Conservation (phyloP, 495 filamentous ascomycete species). For the Emericellopsis terricola region DNA sequence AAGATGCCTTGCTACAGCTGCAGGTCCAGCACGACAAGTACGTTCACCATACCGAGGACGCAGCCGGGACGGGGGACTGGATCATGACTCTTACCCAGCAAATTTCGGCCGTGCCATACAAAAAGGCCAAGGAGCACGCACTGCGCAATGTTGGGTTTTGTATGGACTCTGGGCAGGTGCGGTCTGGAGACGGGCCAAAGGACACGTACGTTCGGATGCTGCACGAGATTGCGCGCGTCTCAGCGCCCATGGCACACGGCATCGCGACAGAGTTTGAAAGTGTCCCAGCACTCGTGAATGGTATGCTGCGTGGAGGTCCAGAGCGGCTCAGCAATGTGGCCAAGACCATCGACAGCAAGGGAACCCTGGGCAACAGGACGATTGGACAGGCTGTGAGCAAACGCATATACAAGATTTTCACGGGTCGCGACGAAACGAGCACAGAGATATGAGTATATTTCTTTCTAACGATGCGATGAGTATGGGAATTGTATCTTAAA, state of each 20-base stretch:
- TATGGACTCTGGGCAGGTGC: constrained; percentile 70
- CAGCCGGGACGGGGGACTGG: constrained; percentile 57
- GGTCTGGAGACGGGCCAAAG: constrained; percentile 42
- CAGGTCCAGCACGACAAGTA: constrained; percentile 51
- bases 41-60: constrained; percentile 49
- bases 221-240: constrained; percentile 58
- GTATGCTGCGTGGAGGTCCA: constrained; percentile 40
- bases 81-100: constrained; percentile 66
- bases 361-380: constrained; percentile 41
- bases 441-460: constrained; percentile 39
- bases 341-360: constrained; percentile 53
- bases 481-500: too few relatives aligned
- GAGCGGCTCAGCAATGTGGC: constrained; percentile 38
- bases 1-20: constrained; percentile 53
- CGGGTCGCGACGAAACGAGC: constrained; percentile 43
- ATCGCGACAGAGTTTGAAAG: constrained; percentile 43
- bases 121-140: constrained; percentile 20
- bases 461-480: too few relatives aligned
- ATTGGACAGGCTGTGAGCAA: constrained; percentile 55
- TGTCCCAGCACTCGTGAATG: constrained; percentile 36
- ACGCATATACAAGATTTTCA: constrained; percentile 58
- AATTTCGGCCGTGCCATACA: constrained; percentile 61
- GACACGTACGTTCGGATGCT: constrained; percentile 69
- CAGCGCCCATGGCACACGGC: constrained; percentile 54
- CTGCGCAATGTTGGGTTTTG: constrained; percentile 46